A percentile compares a stretch with the other conserved stretches of the same genome.
Conservation (phyloP, 169 alveolate genomes). For the Eimeria necatrix region DNA sequence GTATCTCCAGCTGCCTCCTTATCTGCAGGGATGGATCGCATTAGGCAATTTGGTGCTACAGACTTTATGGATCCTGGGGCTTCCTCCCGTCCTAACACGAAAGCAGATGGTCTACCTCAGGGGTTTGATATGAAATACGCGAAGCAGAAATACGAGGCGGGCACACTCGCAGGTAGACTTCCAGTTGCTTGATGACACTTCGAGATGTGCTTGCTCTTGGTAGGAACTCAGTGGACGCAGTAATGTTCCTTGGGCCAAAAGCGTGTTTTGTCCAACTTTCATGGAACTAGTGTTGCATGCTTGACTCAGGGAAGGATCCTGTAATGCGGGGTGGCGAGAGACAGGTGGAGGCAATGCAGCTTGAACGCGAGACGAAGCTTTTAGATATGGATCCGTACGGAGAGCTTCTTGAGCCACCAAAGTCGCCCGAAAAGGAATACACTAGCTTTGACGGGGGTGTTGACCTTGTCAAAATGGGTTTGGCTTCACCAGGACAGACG, state of each 20-base stretch:
- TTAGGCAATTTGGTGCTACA: conserved; percentile 45
- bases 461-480: conserved; percentile 71
- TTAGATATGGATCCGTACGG: conserved; percentile 37
- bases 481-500: conserved; percentile 63
- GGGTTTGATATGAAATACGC: conserved; percentile 73
- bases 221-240: not conserved
- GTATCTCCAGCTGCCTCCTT: too few relatives aligned
- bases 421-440: conserved; percentile 34
- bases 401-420: conserved; percentile 68
- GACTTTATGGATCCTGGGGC: conserved; percentile 51
- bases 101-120: conserved; percentile 71
- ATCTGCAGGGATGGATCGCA: conserved; percentile 29
- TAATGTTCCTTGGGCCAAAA: not conserved
- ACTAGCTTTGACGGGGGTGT: conserved; percentile 75
- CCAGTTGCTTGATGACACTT: too few relatives aligned
- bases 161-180: conserved; percentile 75
- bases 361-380: conserved; percentile 17
- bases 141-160: conserved; percentile 64
- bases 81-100: conserved; percentile 44
- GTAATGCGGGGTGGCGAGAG: conserved; percentile 22
- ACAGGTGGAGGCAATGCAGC: conserved; percentile 38
- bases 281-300: too few relatives aligned
- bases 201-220: not conserved
- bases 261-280: not conserved
- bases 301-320: conserved; percentile 51